Conservation (phyloP, 176 grass and related monocot species). For the Oryza longistaminata region DNA sequence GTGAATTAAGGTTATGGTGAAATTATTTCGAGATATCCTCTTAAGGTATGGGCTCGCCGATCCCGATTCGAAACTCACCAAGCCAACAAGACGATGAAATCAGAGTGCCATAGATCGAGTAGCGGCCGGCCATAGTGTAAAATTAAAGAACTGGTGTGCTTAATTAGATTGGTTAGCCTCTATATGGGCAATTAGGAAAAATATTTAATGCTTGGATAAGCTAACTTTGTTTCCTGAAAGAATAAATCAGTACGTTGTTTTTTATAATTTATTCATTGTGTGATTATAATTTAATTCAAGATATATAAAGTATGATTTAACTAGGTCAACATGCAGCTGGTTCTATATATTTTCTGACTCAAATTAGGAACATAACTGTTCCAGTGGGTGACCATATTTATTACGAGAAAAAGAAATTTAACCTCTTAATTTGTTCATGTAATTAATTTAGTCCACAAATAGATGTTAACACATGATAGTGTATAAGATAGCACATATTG, state of each 20-base stretch:
- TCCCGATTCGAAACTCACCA: too few species aligned
- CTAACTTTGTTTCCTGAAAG: too few species aligned
- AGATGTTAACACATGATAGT: neutral
- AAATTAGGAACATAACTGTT: neutral
- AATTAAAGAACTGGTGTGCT: neutral
- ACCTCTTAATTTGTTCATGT: neutral
- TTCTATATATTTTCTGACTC: neutral
- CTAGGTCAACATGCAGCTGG: neutral
- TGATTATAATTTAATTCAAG: neutral
- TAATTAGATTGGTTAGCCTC: neutral
- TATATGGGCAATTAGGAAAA: neutral
- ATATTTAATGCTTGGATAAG: too few species aligned
- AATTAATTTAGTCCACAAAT: neutral
- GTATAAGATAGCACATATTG: neutral
- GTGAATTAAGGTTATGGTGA: too few species aligned
- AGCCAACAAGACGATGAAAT: too few species aligned
- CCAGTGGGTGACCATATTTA: neutral
- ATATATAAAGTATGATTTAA: neutral
- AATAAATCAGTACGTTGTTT: neutral
- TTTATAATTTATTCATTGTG: neutral
- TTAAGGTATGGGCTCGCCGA: too few species aligned
- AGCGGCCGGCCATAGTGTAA: neutral
- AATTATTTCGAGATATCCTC: too few species aligned
- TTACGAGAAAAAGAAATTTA: neutral
- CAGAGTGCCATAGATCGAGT: too few species aligned